Evolutionary conservation across 2,329 filamentous ascomycete species (phyloP).

Genomic region (Escovopsis weberi): DNA sequence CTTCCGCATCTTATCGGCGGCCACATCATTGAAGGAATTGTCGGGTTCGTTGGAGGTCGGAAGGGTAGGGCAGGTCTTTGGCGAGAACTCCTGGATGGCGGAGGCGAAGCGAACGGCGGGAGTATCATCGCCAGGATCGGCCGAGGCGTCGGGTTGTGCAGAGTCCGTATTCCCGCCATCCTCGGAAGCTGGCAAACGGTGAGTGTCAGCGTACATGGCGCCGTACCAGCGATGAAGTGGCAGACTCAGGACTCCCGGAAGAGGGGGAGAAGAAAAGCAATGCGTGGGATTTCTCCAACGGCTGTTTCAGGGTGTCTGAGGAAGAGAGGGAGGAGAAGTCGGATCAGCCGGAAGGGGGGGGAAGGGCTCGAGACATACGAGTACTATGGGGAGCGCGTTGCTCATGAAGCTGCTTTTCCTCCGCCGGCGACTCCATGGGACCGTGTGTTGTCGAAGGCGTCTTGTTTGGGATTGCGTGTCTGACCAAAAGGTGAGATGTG

Average conservation of each 20-base stretch:
- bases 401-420: not conserved
- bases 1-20: slow-evolving; percentile 51
- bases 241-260: not conserved
- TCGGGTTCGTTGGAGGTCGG: slow-evolving; percentile 14
- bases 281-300: not conserved
- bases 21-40: slow-evolving; percentile 26
- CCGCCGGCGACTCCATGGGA: not conserved
- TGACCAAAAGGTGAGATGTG: too few relatives aligned
- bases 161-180: not conserved
- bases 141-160: slow-evolving; percentile 3
- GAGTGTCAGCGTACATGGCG: too few relatives aligned
- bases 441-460: too few relatives aligned
- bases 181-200: not conserved
- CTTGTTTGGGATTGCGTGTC: too few relatives aligned
- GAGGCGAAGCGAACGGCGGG: slow-evolving; percentile 58
- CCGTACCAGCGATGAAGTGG: too few relatives aligned
- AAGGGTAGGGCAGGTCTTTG: slow-evolving; percentile 23
- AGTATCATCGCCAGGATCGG: slow-evolving; percentile 12
- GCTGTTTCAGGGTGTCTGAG: not conserved
- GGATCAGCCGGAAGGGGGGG: not conserved
- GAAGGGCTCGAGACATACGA: not conserved
- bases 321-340: not conserved
- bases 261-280: not conserved
- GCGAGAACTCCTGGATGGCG: slow-evolving; percentile 51
- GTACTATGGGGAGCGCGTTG: not conserved